Conservation (phyloP, 2,329 filamentous ascomycete genomes). For the Chalara sp. region DNA sequence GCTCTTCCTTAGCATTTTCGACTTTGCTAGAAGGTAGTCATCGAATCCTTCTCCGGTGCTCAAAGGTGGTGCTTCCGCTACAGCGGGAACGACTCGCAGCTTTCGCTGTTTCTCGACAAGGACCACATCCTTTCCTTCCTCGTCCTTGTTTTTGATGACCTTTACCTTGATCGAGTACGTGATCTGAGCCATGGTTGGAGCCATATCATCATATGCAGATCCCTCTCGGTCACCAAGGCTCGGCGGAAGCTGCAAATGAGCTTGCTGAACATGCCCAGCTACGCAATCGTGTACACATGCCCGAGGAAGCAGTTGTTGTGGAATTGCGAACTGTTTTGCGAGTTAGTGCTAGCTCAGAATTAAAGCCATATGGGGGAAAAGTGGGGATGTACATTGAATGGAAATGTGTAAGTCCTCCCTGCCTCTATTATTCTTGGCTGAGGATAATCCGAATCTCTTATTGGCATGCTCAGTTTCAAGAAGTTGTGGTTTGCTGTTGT, state of each 20-base stretch:
- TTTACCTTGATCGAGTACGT: constrained; percentile 22
- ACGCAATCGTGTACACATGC: constrained; percentile 19
- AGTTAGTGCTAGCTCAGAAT: background rate
- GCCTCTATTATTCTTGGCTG: constrained; percentile 23
- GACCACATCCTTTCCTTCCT: constrained; percentile 14
- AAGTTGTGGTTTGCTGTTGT: constrained; percentile 25
- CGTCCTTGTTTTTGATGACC: constrained; percentile 18
- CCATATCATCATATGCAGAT: constrained; percentile 19
- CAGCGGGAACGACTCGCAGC: constrained; percentile 22
- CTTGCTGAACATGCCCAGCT: constrained; percentile 22
- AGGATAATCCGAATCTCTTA: constrained; percentile 22
- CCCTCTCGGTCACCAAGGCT: constrained; percentile 22
- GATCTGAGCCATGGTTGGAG: constrained; percentile 24
- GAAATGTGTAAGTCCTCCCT: constrained; percentile 23
- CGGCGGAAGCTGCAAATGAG: constrained; percentile 25
- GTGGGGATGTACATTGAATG: background rate
- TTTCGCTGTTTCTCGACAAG: constrained; percentile 18
- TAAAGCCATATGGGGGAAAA: background rate
- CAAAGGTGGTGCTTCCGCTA: constrained; percentile 23
- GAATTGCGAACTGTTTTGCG: constrained; percentile 27
- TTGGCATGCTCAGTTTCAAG: constrained; percentile 27
- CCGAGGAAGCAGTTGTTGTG: constrained; percentile 23
- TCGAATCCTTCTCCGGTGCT: constrained; percentile 11
- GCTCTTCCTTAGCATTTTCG: constrained; percentile 25
- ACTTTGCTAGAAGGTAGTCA: constrained; percentile 21